phyloP scores from a whole-genome alignment of 129 eudicot species.

The Cynara cardunculus region DNA sequence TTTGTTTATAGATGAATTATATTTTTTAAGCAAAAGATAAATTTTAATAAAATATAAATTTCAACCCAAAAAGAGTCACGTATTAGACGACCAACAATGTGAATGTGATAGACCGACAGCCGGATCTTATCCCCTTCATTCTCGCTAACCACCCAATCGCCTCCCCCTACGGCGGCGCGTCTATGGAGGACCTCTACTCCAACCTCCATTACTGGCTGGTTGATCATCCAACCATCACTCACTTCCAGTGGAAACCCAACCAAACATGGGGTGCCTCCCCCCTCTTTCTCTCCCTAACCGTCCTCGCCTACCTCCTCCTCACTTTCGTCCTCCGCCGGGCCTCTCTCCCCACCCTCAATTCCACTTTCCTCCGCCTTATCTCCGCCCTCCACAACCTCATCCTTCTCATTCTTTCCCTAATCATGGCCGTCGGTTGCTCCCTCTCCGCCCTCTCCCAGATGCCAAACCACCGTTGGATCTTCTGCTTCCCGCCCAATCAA shows the following conservation, averaged over 20 bases:
- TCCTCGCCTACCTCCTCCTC: conserved; percentile 66
- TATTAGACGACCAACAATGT: too few relatives aligned
- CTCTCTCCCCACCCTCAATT: conserved; percentile 39
- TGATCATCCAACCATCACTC: conserved; percentile 63
- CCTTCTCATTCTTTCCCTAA: conserved; percentile 72
- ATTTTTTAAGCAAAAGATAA: too few relatives aligned
- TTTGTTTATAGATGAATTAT: too few relatives aligned
- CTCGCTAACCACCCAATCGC: background rate
- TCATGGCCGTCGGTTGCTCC: conserved; percentile 76
- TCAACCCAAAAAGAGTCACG: too few relatives aligned
- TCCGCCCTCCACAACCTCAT: conserved; percentile 75
- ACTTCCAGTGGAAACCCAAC: conserved; percentile 60
- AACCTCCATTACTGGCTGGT: conserved; percentile 60
- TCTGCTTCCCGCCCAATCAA: conserved; percentile 69
- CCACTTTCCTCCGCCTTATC: conserved; percentile 64
- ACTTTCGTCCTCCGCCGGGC: conserved; percentile 54
- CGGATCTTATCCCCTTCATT: conserved; percentile 20
- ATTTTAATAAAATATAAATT: too few relatives aligned
- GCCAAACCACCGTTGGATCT: conserved; percentile 51
- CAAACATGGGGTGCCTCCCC: conserved; percentile 67
- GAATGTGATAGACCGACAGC: background rate
- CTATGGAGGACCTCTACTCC: conserved; percentile 30
- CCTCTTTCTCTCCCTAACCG: conserved; percentile 51
- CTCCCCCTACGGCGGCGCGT: conserved; percentile 48
- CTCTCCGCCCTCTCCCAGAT: conserved; percentile 66